These are phyloP conservation scores for Meripilus lineatus DNA, from an alignment of 1,284 basidiomycete species.

Conservation along the genomic window DNA sequence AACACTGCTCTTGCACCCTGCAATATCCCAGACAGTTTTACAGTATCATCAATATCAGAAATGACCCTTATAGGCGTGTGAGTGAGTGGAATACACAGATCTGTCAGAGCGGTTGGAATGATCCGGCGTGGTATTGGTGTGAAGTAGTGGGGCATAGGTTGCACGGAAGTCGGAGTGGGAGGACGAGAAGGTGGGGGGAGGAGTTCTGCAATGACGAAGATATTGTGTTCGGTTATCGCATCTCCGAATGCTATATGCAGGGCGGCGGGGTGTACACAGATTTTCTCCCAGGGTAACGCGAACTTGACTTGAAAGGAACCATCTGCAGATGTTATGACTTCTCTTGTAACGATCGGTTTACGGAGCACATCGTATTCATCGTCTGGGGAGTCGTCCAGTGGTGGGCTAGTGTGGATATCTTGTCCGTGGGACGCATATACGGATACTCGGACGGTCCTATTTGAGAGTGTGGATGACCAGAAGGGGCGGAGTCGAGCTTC, in stretches of 20 bases:
- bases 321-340: conserved; percentile 55
- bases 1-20: conserved; percentile 74
- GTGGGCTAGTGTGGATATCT: conserved; percentile 11
- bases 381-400: conserved; percentile 13
- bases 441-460: conserved; percentile 53
- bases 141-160: conserved; percentile 9
- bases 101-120: conserved; percentile 23
- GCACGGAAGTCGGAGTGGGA: conserved; percentile 19
- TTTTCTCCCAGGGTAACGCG: conserved; percentile 59
- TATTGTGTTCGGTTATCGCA: conserved; percentile 43
- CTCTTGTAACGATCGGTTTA: conserved; percentile 43
- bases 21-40: conserved; percentile 76
- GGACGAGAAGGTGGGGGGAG: conserved; percentile 31
- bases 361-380: conserved; percentile 25
- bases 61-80: conserved; percentile 69
- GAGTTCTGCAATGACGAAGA: conserved; percentile 53
- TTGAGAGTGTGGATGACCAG: conserved; percentile 64
- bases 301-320: conserved; percentile 70
- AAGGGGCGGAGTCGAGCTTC: conserved; percentile 73
- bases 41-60: conserved; percentile 94
- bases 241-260: conserved; percentile 57
- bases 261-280: conserved; percentile 57
- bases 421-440: conserved; percentile 39
- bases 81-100: conserved; percentile 44
- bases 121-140: neutral